A percentile compares a stretch with the other conserved stretches of the same genome.
phyloP scores from a whole-genome alignment of 495 filamentous ascomycete genomes.

The Trichoderma erinaceum region DNA sequence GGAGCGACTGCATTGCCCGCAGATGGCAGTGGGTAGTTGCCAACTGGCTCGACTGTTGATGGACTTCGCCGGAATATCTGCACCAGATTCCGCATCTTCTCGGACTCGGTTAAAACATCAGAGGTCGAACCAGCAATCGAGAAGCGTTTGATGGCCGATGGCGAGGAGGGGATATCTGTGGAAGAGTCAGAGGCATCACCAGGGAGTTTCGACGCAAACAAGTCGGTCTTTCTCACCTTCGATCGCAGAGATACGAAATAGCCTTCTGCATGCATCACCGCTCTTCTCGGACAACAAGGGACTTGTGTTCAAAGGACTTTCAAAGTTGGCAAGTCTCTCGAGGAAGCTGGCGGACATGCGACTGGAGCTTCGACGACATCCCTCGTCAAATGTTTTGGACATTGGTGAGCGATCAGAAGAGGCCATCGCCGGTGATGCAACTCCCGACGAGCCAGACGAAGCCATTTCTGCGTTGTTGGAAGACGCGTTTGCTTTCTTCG shows the following conservation, averaged over 20 bases:
- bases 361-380: background rate
- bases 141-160: background rate
- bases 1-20: background rate
- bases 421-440: background rate
- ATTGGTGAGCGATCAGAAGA: constrained; percentile 1
- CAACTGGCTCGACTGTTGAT: background rate
- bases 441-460: background rate
- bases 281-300: background rate
- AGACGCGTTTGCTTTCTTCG: constrained; percentile 19
- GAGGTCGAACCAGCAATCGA: background rate
- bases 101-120: background rate
- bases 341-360: background rate
- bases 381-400: background rate
- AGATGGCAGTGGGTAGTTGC: background rate
- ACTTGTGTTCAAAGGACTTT: background rate
- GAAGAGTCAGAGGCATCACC: background rate
- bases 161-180: background rate
- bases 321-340: background rate
- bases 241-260: background rate
- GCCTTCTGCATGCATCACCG: background rate
- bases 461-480: background rate
- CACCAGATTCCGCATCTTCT: background rate
- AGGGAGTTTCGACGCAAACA: background rate
- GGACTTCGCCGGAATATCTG: constrained; percentile 3
- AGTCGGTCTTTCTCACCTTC: background rate